Evolutionary conservation across 2,329 filamentous ascomycete genomes (phyloP).

Genomic region (Calonectria henricotiae): DNA sequence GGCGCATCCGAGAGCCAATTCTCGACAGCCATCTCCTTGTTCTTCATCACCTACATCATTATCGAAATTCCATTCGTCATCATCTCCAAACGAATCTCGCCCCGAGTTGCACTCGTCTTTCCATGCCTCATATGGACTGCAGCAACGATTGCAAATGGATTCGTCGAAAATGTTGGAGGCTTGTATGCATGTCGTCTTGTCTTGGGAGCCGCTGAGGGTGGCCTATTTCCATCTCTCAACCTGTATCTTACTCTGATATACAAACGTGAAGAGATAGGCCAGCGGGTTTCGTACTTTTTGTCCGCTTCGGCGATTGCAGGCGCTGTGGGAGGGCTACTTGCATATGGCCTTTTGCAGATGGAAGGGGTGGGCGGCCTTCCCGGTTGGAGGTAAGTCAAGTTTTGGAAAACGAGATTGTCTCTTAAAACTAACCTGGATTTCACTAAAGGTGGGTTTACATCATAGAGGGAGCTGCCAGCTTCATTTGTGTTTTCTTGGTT

Average conservation of each 20-base stretch:
- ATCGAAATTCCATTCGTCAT: slow-evolving; percentile 56
- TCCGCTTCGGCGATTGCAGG: slow-evolving; percentile 69
- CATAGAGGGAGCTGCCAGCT: slow-evolving; percentile 61
- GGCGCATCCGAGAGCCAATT: slow-evolving; percentile 54
- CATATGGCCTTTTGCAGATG: slow-evolving; percentile 67
- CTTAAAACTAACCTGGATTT: not conserved
- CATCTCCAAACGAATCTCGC: slow-evolving; percentile 56
- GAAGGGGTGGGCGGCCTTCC: slow-evolving; percentile 62
- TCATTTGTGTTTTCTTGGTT: slow-evolving; percentile 22
- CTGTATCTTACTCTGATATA: slow-evolving; percentile 53
- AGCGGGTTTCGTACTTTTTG: slow-evolving; percentile 66
- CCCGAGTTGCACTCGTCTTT: slow-evolving; percentile 53
- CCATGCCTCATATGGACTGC: slow-evolving; percentile 53
- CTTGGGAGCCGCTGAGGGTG: slow-evolving; percentile 49
- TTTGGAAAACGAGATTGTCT: not conserved
- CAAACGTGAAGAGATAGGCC: slow-evolving; percentile 69
- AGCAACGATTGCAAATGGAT: slow-evolving; percentile 52
- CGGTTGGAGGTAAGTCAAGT: slow-evolving; percentile 58
- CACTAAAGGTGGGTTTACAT: slow-evolving; percentile 64
- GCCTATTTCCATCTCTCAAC: slow-evolving; percentile 51
- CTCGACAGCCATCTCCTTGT: slow-evolving; percentile 55
- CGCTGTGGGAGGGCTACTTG: slow-evolving; percentile 61
- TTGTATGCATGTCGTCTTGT: slow-evolving; percentile 49
- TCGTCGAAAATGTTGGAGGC: slow-evolving; percentile 52
- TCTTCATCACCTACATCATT: slow-evolving; percentile 55